Conservation (phyloP, 768 basidiomycete species). For the Candolleomyces eurysporus region DNA sequence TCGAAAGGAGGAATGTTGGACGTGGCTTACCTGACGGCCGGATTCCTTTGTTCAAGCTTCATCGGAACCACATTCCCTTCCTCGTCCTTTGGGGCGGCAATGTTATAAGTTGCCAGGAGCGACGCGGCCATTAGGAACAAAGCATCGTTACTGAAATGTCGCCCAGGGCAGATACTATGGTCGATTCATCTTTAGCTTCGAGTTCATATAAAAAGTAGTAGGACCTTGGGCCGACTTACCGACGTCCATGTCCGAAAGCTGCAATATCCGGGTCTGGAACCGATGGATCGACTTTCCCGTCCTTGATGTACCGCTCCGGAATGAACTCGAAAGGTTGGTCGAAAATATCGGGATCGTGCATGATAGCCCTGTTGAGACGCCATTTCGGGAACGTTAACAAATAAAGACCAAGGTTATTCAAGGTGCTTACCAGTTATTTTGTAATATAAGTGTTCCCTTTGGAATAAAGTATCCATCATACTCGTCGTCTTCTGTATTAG, state of each 20-base stretch:
- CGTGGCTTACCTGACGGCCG: no score
- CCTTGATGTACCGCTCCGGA: slow-evolving; percentile 14
- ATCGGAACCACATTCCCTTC: slow-evolving; percentile 12
- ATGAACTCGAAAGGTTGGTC: slow-evolving; percentile 7
- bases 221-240: not conserved
- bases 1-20: no score
- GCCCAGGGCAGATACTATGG: slow-evolving; percentile 17
- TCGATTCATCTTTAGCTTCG: not conserved
- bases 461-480: slow-evolving; percentile 40
- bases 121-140: slow-evolving; percentile 16
- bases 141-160: slow-evolving; percentile 15
- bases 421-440: slow-evolving; percentile 33
- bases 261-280: slow-evolving; percentile 9
- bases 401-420: not conserved
- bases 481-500: slow-evolving; percentile 31
- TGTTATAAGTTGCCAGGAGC: slow-evolving; percentile 14
- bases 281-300: slow-evolving; percentile 6
- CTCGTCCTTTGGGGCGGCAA: slow-evolving; percentile 15
- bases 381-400: not conserved
- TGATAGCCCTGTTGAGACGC: slow-evolving; percentile 4
- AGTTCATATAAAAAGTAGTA: not conserved
- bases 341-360: slow-evolving; percentile 10
- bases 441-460: slow-evolving; percentile 37
- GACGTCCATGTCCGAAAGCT: slow-evolving; percentile 13
- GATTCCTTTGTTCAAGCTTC: not conserved